A percentile compares a stretch with the other conserved stretches of the same genome.
Evolutionary conservation across 108 stramenopile genomes (phyloP).

Genomic region (Ochromonas danica): DNA sequence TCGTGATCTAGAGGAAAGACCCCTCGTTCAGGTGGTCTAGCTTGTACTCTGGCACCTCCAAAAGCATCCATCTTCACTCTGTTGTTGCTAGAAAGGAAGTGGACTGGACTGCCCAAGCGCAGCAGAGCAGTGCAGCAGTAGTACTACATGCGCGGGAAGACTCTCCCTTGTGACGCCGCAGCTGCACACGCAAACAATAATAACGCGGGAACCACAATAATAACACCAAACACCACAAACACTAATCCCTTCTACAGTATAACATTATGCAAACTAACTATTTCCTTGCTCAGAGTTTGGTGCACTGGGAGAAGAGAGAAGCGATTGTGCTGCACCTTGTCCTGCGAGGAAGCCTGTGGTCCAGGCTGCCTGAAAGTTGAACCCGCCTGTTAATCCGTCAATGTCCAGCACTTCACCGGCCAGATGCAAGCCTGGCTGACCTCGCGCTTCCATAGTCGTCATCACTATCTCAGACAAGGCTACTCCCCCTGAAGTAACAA

Average conservation of each 20-base stretch:
- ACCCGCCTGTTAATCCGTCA: constrained; percentile 30
- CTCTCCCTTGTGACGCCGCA: too few relatives aligned
- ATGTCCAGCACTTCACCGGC: constrained; percentile 32
- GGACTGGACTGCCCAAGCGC: too few relatives aligned
- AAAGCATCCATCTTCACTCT: constrained; percentile 2
- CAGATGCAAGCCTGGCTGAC: background rate
- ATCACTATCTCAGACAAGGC: constrained; percentile 1
- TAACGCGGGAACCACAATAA: too few relatives aligned
- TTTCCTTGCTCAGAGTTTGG: too few relatives aligned
- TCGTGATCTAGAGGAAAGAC: constrained; percentile 29
- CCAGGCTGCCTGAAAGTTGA: constrained; percentile 35
- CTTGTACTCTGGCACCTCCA: background rate
- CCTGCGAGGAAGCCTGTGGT: constrained; percentile 26
- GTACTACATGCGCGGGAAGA: too few relatives aligned
- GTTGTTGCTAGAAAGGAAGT: too few relatives aligned
- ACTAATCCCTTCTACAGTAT: too few relatives aligned
- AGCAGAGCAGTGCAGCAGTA: too few relatives aligned
- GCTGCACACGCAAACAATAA: too few relatives aligned
- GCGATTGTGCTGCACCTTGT: background rate
- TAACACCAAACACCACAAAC: too few relatives aligned
- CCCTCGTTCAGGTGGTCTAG: constrained; percentile 5
- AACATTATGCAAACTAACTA: too few relatives aligned
- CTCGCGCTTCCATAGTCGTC: background rate
- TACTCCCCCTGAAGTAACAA: constrained; percentile 29
- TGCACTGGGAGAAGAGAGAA: background rate